Base-by-base conservation (phyloP, 2,329 filamentous ascomycete species). In the Stemphylium lycopersici region DNA sequence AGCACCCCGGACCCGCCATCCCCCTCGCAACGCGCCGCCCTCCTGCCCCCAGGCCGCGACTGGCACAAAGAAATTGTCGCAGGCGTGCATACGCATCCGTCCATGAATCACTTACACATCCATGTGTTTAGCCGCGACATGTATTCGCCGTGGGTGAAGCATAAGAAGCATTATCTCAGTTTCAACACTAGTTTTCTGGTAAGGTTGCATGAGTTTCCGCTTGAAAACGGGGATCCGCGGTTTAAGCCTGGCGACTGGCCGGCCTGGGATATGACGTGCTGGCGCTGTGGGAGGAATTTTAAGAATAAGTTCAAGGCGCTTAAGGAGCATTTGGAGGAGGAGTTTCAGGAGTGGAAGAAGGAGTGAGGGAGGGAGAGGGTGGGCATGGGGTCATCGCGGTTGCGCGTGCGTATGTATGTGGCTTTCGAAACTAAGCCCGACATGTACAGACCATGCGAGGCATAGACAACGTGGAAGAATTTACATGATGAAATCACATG, bases 101-200 rank as follows among this genome's bases (percentile, higher is more conserved):
- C 89, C 51, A 98, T 99, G 95, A 88, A 85, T 59, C 91, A 98
- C 73, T 72, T 98, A 49, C 95, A 99, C 76, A 81, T 98, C 3
- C 95, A 99, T 74, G 86, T 98, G 26, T 77, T 98, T 52, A 91
- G 90, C 34, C 80, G 85, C 15, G 95, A 99, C 72, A 88, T 90
- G 81, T 82, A 86, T 65, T 91, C 88, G 33, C 82, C 84, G 10
- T 83, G 82, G 40, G 63, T 97, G 75, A 90, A 88, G 77, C 87
- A 93, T 70, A 83, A 87, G 60, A 93, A 92, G 73, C 95, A 98
- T 77, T 98, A 97, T 77, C 91, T 95, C 70, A 95, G 90, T 60
- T 98, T 98, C 76, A 87, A 85, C 29, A 96, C 93, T 47, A 84
- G 84, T 3, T 99, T 98, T 72, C 84, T 99, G 18, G 84, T 98